A percentile compares a stretch with the other conserved stretches of the same genome.
phyloP scores from a whole-genome alignment of 148 eudicot genomes.

The Gaultheria prostrata region DNA sequence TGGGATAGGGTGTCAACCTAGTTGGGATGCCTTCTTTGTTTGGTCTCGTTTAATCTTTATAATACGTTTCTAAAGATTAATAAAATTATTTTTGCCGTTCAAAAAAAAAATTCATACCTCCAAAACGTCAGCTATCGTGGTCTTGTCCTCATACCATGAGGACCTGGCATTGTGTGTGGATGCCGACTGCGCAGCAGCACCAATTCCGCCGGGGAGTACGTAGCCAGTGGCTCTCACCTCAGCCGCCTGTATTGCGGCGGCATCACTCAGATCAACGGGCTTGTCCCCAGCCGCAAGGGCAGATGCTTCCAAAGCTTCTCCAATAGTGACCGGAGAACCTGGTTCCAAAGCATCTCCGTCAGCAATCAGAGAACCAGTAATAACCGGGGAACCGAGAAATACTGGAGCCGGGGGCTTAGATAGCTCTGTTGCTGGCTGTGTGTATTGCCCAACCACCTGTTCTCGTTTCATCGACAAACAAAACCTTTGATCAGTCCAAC shows the following conservation, averaged over 20 bases:
- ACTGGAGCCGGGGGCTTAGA: not conserved
- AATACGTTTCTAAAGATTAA: too few species aligned
- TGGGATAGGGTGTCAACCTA: too few species aligned
- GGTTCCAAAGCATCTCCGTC: slow-evolving; percentile 64
- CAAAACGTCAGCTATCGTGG: slow-evolving; percentile 43
- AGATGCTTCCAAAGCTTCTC: slow-evolving; percentile 61
- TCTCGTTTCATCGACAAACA: not conserved
- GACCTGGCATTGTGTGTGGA: slow-evolving; percentile 30
- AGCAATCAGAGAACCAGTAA: not conserved
- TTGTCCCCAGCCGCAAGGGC: slow-evolving; percentile 49
- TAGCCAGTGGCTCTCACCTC: slow-evolving; percentile 49
- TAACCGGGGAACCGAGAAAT: not conserved
- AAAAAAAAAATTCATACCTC: too few species aligned
- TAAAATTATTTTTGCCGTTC: too few species aligned
- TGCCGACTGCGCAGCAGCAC: slow-evolving; percentile 48
- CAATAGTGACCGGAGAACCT: slow-evolving; percentile 10
- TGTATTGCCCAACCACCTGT: slow-evolving; percentile 43
- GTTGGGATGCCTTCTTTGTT: too few species aligned
- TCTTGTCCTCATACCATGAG: slow-evolving; percentile 30
- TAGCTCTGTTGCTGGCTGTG: slow-evolving; percentile 20
- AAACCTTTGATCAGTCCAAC: not conserved
- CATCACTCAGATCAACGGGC: slow-evolving; percentile 50
- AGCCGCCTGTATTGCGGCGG: slow-evolving; percentile 64
- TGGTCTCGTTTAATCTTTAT: too few species aligned
- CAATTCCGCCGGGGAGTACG: slow-evolving; percentile 44